Evolutionary conservation across 768 basidiomycete genomes (phyloP).

Genomic region (Podaxis rugospora): DNA sequence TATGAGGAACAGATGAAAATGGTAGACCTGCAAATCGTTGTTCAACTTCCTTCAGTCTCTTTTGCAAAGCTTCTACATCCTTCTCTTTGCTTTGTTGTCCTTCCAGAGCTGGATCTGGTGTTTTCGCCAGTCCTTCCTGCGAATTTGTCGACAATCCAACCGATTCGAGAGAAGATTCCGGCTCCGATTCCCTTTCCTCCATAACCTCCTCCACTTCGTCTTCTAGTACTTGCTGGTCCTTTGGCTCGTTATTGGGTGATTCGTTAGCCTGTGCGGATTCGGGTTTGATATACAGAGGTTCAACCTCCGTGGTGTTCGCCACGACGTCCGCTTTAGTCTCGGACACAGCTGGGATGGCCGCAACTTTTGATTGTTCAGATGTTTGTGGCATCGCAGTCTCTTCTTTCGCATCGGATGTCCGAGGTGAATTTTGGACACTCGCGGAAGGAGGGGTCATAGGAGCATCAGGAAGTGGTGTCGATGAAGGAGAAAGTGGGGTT

Average conservation of each 20-base stretch:
- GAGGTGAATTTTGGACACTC: slow-evolving; percentile 2
- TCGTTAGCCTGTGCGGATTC: background rate
- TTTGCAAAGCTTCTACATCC: slow-evolving; percentile 56
- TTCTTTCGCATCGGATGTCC: background rate
- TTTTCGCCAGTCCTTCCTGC: background rate
- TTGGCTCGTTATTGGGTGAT: background rate
- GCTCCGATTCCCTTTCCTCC: background rate
- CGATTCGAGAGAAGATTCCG: background rate
- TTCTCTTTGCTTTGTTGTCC: background rate
- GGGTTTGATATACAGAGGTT: background rate
- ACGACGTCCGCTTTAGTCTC: background rate
- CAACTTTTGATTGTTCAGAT: background rate
- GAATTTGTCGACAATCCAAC: background rate
- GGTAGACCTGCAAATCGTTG: slow-evolving; percentile 68
- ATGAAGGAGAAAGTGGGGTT: slow-evolving; percentile 34
- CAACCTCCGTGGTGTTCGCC: background rate
- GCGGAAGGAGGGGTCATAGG: slow-evolving; percentile 21
- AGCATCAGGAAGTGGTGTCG: slow-evolving; percentile 40
- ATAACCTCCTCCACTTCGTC: background rate
- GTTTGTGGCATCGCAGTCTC: background rate
- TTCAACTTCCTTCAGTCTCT: slow-evolving; percentile 66
- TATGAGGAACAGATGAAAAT: background rate
- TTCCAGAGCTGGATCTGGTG: background rate
- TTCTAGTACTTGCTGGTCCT: background rate
- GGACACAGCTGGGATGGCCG: background rate